Evolutionary conservation across 441 rosid genomes (phyloP).

Genomic region (Mallotus japonicus): DNA sequence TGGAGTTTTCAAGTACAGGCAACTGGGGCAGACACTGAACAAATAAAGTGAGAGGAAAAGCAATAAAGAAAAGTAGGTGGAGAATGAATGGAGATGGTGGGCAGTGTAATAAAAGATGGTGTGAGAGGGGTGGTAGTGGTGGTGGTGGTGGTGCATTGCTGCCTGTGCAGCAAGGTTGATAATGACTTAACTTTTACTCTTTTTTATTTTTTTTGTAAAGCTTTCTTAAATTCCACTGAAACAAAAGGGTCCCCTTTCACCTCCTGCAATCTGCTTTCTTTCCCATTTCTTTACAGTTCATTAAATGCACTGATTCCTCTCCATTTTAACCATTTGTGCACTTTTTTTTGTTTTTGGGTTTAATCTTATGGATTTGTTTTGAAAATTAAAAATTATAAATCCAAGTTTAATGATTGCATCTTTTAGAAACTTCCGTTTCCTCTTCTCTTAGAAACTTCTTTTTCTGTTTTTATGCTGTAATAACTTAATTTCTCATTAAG

Average conservation of each 20-base stretch:
- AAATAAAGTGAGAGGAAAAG: constrained; percentile 4
- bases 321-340: background rate
- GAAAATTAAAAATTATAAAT: background rate
- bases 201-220: background rate
- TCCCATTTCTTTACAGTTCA: constrained; percentile 14
- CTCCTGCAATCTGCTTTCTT: background rate
- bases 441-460: constrained; percentile 4
- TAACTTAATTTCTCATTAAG: background rate
- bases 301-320: background rate
- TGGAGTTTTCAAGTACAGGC: background rate
- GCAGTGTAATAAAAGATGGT: constrained; percentile 26
- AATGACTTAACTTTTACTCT: constrained; percentile 17
- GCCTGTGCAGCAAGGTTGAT: constrained; percentile 11
- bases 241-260: constrained; percentile 6
- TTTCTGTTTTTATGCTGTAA: background rate
- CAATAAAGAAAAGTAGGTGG: constrained; percentile 39
- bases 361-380: background rate
- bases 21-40: background rate
- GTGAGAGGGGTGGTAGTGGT: background rate
- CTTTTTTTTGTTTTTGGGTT: background rate
- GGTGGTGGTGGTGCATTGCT: background rate
- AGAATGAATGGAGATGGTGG: constrained; percentile 26
- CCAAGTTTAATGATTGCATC: constrained; percentile 7
- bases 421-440: constrained; percentile 5
- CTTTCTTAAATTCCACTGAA: constrained; percentile 15